These are phyloP conservation scores for Aquilaria yunnanensis DNA, from an alignment of 345 rosid species.

Conservation along the genomic window DNA sequence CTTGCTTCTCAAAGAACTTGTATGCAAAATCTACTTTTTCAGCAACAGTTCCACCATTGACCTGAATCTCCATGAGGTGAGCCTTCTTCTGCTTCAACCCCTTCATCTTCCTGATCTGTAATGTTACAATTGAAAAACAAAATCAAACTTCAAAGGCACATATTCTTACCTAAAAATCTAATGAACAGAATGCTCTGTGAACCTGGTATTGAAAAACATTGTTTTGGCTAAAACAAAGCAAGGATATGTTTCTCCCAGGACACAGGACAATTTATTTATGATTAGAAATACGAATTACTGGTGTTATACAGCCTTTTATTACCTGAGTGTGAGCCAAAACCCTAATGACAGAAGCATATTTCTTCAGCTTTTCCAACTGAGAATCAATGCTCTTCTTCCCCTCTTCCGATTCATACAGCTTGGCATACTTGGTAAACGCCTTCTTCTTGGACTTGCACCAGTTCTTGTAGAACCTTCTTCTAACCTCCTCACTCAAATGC, in stretches of 20 bases:
- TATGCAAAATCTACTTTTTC: constrained; percentile 77
- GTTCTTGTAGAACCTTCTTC: constrained; percentile 78
- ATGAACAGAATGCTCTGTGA: background rate
- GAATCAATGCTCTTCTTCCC: constrained; percentile 58
- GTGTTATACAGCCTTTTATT: background rate
- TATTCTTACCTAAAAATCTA: background rate
- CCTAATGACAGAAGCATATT: constrained; percentile 60
- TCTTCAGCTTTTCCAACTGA: constrained; percentile 86
- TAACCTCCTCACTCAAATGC: constrained; percentile 79
- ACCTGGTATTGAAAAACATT: background rate
- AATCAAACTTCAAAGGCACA: background rate
- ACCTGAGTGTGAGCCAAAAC: constrained; percentile 91
- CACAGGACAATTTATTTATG: too few relatives aligned
- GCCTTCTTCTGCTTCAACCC: constrained; percentile 94
- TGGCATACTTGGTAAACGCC: constrained; percentile 67
- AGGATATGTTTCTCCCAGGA: too few relatives aligned
- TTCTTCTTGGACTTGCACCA: constrained; percentile 90
- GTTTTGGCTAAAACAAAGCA: too few relatives aligned
- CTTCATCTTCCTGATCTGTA: constrained; percentile 80
- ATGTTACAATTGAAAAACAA: background rate
- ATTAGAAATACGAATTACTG: too few relatives aligned
- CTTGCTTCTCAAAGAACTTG: constrained; percentile 78
- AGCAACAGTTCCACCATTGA: constrained; percentile 74
- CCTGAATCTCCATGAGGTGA: constrained; percentile 83
- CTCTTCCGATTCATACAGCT: constrained; percentile 49